Conservation (phyloP, 1,139 yeast species). For the Petasospora fabianii region DNA sequence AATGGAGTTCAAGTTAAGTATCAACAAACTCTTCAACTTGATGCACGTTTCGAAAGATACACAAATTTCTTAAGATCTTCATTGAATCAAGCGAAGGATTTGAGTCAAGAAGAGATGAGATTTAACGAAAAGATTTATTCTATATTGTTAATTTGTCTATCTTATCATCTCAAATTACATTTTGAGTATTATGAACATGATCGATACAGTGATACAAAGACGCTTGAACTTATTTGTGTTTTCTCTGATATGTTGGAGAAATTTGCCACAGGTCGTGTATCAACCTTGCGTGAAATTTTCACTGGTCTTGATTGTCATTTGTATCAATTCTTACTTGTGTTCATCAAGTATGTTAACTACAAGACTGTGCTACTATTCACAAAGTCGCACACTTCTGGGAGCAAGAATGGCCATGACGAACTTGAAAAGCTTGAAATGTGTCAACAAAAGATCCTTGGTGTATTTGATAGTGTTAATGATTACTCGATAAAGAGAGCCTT, state of each 20-base stretch:
- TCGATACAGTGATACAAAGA: conserved; percentile 16
- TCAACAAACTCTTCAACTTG: conserved; percentile 11
- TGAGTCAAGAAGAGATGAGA: background rate
- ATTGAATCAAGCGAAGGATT: background rate
- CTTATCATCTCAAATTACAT: conserved; percentile 20
- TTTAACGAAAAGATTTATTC: conserved; percentile 7
- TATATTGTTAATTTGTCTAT: conserved; percentile 9
- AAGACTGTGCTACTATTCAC: conserved; percentile 13
- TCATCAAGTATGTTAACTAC: conserved; percentile 21
- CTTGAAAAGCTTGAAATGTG: conserved; percentile 3
- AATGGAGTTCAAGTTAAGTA: conserved; percentile 4
- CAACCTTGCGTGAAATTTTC: conserved; percentile 3
- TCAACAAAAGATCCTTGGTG: conserved; percentile 8
- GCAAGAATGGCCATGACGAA: conserved; percentile 6
- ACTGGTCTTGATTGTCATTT: conserved; percentile 18
- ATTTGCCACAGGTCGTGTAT: background rate
- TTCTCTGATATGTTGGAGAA: conserved; percentile 6
- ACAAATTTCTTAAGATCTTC: conserved; percentile 4
- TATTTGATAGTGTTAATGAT: conserved; percentile 6
- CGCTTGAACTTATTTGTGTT: conserved; percentile 6
- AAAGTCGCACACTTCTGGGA: conserved; percentile 4
- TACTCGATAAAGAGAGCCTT: conserved; percentile 7
- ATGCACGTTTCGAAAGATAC: conserved; percentile 15
- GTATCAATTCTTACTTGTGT: conserved; percentile 21
- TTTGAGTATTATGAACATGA: conserved; percentile 14